Base-by-base conservation (phyloP, 1,284 basidiomycete species). In the Apiotrichum brassicae region DNA sequence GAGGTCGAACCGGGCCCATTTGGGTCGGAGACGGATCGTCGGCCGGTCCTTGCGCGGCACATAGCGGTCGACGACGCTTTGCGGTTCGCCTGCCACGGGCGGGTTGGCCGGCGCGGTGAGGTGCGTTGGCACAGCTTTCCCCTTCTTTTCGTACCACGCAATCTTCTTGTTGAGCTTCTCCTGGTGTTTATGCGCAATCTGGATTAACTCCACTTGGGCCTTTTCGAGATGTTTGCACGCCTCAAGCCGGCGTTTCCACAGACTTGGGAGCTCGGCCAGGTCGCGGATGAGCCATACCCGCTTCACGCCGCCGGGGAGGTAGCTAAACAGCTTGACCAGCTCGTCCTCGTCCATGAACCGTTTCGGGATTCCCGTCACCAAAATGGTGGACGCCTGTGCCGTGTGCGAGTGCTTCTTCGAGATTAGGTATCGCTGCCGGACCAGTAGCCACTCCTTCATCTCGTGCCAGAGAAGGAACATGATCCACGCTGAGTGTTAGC, bases 301-400 rank as follows among this genome's bases (percentile, higher is more conserved):
- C 65, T 83, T 81, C n/a, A 86, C 79, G 0, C 86, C 86, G 14
- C 86, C 86, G 8, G 86, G 86, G 0, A 88, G 77, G 61, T 84
- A 82, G 37, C 77, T 77, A 50, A 83, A 84, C 46, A 86, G 80
- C 46, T 78, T 76, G 26, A 76, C 76, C 32, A 89, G 75, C 56
- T 81, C 79, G 18, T 75, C 73, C 63, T 85, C 81, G 51, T 79
- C 78, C 32, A 79, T 76, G 48, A 83, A 76, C 42, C 80, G 76
- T n/a, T 80, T 76, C 2, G 85, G 85, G 9, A 89, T 80, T 40
- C 81, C 81, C 0, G 85, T 86, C 54, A 89, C 79, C 39, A 90
- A 79, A 5, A 90, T 82, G 0, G 86, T 88, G 35, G 81, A 80
- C 1, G 86, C 83, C 72, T 87, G 85, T 2, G 84, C 80, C 7